Evolutionary conservation across 257 asterid species (phyloP).

Genomic region (Nyctanthes arbortristis): DNA sequence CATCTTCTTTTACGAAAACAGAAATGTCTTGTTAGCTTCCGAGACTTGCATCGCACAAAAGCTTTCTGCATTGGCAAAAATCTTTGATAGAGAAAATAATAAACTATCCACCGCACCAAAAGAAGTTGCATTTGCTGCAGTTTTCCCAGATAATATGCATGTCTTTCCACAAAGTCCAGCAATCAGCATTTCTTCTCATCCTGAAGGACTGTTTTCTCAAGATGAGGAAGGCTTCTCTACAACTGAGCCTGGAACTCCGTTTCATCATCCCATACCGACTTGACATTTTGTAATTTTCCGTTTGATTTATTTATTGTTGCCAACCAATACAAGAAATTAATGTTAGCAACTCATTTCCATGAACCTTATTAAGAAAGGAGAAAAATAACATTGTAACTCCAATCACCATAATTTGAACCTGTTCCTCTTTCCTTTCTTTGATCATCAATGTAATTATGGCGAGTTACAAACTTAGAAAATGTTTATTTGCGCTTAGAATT

Average conservation of each 20-base stretch:
- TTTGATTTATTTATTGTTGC: not conserved
- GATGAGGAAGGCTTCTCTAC: slow-evolving; percentile 37
- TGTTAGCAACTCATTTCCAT: no score
- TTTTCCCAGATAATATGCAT: not conserved
- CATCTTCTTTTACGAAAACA: slow-evolving; percentile 38
- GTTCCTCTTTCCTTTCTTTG: no score
- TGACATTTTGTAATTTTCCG: not conserved
- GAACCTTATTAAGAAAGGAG: no score
- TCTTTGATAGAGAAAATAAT: slow-evolving; percentile 35
- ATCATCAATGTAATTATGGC: no score
- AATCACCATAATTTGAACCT: no score
- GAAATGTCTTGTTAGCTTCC: slow-evolving; percentile 26
- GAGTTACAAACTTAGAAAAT: no score
- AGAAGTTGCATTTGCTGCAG: not conserved
- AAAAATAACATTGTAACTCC: no score
- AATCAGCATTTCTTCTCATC: slow-evolving; percentile 16
- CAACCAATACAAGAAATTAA: not conserved
- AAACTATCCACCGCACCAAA: not conserved
- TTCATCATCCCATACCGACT: slow-evolving; percentile 2
- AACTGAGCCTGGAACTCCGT: slow-evolving; percentile 34
- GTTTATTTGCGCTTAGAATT: no score
- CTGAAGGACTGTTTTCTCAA: slow-evolving; percentile 20
- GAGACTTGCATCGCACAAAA: slow-evolving; percentile 35
- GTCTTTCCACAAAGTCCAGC: slow-evolving; percentile 24
- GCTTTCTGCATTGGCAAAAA: slow-evolving; percentile 32